These are phyloP conservation scores for Yamadazyma triangularis DNA, from an alignment of 1,139 yeast genomes.

Conservation along the genomic window DNA sequence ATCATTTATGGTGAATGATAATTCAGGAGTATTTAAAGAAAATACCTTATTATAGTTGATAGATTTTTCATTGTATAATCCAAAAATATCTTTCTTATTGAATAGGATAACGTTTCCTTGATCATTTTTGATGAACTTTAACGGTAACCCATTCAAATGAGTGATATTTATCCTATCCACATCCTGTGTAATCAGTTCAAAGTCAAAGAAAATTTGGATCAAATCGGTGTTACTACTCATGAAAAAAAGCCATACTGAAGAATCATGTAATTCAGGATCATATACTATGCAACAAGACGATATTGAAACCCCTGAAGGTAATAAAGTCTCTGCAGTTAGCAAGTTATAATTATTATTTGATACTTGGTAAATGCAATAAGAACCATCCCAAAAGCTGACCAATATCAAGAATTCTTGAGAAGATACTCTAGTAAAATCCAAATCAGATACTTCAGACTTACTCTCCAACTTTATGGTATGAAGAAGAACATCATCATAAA, in stretches of 20 bases:
- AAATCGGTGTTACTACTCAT: constrained; percentile 13
- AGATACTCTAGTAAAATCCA: constrained; percentile 9
- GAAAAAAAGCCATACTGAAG: constrained; percentile 12
- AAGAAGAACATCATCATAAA: constrained; percentile 4
- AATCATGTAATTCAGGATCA: neutral
- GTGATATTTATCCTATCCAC: constrained; percentile 2
- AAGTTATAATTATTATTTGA: constrained; percentile 6
- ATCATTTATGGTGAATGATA: constrained; percentile 8
- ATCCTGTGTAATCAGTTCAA: constrained; percentile 4
- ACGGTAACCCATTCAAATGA: constrained; percentile 13
- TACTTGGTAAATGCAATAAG: constrained; percentile 8
- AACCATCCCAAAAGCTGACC: constrained; percentile 14
- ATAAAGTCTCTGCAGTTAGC: constrained; percentile 4
- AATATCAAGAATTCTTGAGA: constrained; percentile 9
- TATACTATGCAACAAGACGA: constrained; percentile 6
- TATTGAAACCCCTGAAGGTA: constrained; percentile 4
- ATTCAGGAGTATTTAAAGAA: constrained; percentile 1
- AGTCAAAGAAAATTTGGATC: constrained; percentile 9
- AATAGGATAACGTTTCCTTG: constrained; percentile 8
- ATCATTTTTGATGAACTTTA: constrained; percentile 8
- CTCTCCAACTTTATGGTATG: constrained; percentile 4
- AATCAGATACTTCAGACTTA: constrained; percentile 8
- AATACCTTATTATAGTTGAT: constrained; percentile 7
- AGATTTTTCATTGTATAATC: constrained; percentile 3
- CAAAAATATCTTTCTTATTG: constrained; percentile 9